Evolutionary conservation across 1,284 basidiomycete genomes (phyloP), one percentile per base, ranked within the genome.

Genomic region (Kwoniella shivajii): DNA sequence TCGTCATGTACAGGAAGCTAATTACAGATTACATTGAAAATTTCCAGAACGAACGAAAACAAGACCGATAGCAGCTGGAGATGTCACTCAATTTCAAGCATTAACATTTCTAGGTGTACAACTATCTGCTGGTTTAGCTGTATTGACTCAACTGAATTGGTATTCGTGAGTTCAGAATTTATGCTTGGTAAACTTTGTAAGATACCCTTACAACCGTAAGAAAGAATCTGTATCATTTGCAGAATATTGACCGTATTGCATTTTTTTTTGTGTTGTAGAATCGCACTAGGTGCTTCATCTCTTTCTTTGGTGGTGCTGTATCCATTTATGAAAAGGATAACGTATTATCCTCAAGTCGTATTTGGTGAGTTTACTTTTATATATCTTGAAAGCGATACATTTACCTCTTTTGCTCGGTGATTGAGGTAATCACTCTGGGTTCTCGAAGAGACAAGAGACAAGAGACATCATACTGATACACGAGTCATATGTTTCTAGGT

Each of bases 271-370:
- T n/a, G n/a, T 9, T 26, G 3, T 60, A 96, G 93, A 72, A 96
- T 99, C 65, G 68, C 90, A 0, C 83, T 99, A 2, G 96, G 96
- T 18, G 92, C 93, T 6, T 87, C 90, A 0, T 96, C 92, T 0
- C 81, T 99, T 18, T 87, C 88, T 2, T 76, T 98, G 16, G 94
- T 99, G 29, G 84, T 85, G 3, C 77, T 94, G 45, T 99, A 99
- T 76, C 96, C 96, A 0, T 82, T 96, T 66, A 99, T 99, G 96
- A 99, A 99, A 79, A 86, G 96, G 6, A 80, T 97, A 52, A 99
- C 96, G 0, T 83, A 98, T 74, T 98, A 94, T 89, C 96, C 96
- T 1, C 96, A 99, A 74, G 85, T 91, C 39, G 88, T 94, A 24
- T 85, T 97, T 20, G 93, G 92, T 91, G 63, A 62, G 83, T 74